Conservation (phyloP, 2,329 filamentous ascomycete species). For the Fusarium albidum region DNA sequence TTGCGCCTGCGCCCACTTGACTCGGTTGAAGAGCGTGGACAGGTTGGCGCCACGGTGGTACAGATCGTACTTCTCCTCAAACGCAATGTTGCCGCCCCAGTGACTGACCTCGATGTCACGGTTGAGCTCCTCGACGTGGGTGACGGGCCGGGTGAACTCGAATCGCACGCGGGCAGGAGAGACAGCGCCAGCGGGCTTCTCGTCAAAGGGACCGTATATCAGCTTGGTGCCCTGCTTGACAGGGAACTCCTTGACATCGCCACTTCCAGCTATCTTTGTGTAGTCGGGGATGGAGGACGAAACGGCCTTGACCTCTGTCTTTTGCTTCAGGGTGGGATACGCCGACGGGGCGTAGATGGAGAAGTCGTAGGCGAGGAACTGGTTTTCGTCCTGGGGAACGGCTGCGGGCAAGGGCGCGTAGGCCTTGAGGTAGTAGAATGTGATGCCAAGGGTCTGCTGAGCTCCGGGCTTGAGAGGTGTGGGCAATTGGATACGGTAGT, state of each 20-base stretch:
- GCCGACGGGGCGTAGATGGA: slow-evolving; percentile 84
- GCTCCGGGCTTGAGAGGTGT: slow-evolving; percentile 76
- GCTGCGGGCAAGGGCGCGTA: slow-evolving; percentile 80
- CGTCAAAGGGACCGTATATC: slow-evolving; percentile 88
- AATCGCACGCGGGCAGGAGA: slow-evolving; percentile 84
- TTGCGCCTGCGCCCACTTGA: slow-evolving; percentile 75
- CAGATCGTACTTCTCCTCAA: slow-evolving; percentile 92
- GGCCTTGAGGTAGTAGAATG: slow-evolving; percentile 82
- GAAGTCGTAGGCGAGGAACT: slow-evolving; percentile 87
- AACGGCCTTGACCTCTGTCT: slow-evolving; percentile 94
- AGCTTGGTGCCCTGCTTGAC: slow-evolving; percentile 85
- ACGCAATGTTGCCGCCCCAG: slow-evolving; percentile 96
- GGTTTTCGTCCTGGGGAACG: slow-evolving; percentile 85
- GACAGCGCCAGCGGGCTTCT: slow-evolving; percentile 78
- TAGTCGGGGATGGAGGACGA: slow-evolving; percentile 83
- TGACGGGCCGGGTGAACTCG: slow-evolving; percentile 93
- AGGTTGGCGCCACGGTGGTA: slow-evolving; percentile 86
- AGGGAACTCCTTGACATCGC: slow-evolving; percentile 71
- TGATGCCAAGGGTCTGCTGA: slow-evolving; percentile 88
- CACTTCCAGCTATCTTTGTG: slow-evolving; percentile 72
- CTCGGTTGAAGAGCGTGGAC: slow-evolving; percentile 75
- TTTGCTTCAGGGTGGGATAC: slow-evolving; percentile 90
- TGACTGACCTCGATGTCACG: slow-evolving; percentile 95
- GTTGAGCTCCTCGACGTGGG: slow-evolving; percentile 80
- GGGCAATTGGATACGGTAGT: slow-evolving; percentile 84